Percentiles rank a stretch among this genome's conserved stretches.
Conservation (phyloP, 2,329 filamentous ascomycete genomes). For the Graphilbum ipis-grandicollis region DNA sequence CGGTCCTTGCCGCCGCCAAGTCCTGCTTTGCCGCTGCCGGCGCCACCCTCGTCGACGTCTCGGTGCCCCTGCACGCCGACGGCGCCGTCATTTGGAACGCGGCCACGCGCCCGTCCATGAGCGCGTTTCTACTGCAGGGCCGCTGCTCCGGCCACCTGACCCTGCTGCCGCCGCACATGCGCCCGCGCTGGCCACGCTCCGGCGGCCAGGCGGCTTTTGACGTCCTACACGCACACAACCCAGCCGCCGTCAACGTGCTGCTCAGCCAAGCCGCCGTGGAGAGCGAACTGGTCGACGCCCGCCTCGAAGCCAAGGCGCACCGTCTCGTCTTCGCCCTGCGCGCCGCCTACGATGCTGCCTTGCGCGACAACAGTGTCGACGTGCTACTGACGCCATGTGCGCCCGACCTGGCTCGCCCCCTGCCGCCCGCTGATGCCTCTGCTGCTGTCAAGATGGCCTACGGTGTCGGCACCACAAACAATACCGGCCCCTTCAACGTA, state of each 20-base stretch:
- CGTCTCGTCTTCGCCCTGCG: slow-evolving; percentile 27
- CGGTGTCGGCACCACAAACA: slow-evolving; percentile 26
- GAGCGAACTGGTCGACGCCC: slow-evolving; percentile 10
- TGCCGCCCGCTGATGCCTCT: slow-evolving; percentile 20
- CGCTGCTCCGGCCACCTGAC: slow-evolving; percentile 15
- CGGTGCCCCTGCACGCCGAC: slow-evolving; percentile 26
- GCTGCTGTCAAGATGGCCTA: slow-evolving; percentile 23
- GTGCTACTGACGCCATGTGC: slow-evolving; percentile 31
- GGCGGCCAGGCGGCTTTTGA: slow-evolving; percentile 24
- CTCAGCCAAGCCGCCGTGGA: slow-evolving; percentile 17
- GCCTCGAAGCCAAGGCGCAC: slow-evolving; percentile 25
- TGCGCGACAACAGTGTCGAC: slow-evolving; percentile 14
- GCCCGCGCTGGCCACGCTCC: slow-evolving; percentile 16
- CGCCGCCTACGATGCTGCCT: slow-evolving; percentile 27
- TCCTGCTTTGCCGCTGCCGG: slow-evolving; percentile 21
- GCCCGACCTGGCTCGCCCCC: slow-evolving; percentile 22
- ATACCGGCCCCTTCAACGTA: slow-evolving; percentile 28
- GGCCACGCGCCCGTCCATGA: slow-evolving; percentile 16
- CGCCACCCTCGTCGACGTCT: slow-evolving; percentile 24
- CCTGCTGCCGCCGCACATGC: slow-evolving; percentile 15
- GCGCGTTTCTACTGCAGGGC: slow-evolving; percentile 13
- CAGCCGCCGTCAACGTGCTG: slow-evolving; percentile 25
- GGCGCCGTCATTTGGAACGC: slow-evolving; percentile 31
- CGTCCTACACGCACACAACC: slow-evolving; percentile 22
- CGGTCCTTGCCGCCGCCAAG: slow-evolving; percentile 17